A percentile compares a stretch with the other conserved stretches of the same genome.
phyloP scores from a whole-genome alignment of 176 grass and related monocot genomes.

The Musa beccarii region DNA sequence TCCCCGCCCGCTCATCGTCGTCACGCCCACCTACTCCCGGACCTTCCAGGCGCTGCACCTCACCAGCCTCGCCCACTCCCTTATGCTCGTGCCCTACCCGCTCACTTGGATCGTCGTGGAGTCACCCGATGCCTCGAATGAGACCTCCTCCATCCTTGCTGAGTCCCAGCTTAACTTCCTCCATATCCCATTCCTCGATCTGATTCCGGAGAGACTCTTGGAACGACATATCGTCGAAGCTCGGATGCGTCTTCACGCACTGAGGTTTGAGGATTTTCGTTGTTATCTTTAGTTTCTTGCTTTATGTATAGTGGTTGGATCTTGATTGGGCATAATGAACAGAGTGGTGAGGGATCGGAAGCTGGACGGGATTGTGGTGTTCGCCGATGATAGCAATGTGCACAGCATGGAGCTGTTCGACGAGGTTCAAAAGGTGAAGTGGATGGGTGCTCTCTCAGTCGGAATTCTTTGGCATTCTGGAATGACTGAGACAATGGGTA shows the following conservation, averaged over 20 bases:
- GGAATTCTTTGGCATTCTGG: slow-evolving; percentile 5
- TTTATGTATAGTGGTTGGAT: background rate
- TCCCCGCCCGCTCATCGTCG: slow-evolving; percentile 23
- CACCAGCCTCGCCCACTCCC: slow-evolving; percentile 31
- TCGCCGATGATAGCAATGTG: slow-evolving; percentile 92
- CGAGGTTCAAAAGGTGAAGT: slow-evolving; percentile 71
- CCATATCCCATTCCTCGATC: slow-evolving; percentile 7
- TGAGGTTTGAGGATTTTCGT: slow-evolving; percentile 19
- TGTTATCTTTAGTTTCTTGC: background rate
- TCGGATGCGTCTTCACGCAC: slow-evolving; percentile 33
- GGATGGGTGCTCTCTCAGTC: slow-evolving; percentile 40
- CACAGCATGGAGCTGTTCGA: slow-evolving; percentile 81
- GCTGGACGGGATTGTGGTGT: slow-evolving; percentile 77
- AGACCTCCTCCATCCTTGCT: slow-evolving; percentile 9
- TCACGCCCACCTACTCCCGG: slow-evolving; percentile 35
- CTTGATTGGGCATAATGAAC: background rate
- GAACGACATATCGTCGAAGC: slow-evolving; percentile 13
- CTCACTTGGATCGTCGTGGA: slow-evolving; percentile 39
- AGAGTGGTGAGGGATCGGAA: slow-evolving; percentile 8
- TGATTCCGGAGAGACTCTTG: slow-evolving; percentile 11
- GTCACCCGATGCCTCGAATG: slow-evolving; percentile 4
- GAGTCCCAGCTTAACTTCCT: slow-evolving; percentile 14
- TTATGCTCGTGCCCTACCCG: slow-evolving; percentile 27
- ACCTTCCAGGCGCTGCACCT: slow-evolving; percentile 33
- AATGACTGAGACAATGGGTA: background rate